Percentiles rank a stretch among this genome's conserved stretches.
phyloP scores from a whole-genome alignment of 2,329 filamentous ascomycete species.

The Fusarium coffeatum region DNA sequence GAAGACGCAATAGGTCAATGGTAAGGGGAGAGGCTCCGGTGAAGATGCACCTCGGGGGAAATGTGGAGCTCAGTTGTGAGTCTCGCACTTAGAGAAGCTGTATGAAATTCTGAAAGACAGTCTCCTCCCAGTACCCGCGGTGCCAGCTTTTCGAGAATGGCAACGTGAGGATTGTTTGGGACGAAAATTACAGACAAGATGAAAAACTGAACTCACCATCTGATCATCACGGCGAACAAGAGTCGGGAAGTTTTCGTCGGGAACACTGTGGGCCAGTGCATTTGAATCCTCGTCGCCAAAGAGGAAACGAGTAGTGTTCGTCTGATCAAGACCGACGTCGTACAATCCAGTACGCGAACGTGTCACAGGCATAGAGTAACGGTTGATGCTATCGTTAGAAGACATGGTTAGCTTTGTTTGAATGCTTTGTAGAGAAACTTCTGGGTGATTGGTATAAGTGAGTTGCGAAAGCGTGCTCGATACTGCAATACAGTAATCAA shows the following conservation, averaged over 20 bases:
- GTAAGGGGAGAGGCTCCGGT: slow-evolving; percentile 22
- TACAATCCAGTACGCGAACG: slow-evolving; percentile 74
- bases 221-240: slow-evolving; percentile 74
- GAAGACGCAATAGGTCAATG: slow-evolving; percentile 16
- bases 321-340: slow-evolving; percentile 79
- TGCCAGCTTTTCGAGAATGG: background rate
- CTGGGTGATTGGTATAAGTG: background rate
- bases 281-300: slow-evolving; percentile 81
- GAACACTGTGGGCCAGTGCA: slow-evolving; percentile 62
- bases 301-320: slow-evolving; percentile 86
- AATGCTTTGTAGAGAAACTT: background rate
- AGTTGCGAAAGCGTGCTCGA: slow-evolving; percentile 2
- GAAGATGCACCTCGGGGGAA: slow-evolving; percentile 35
- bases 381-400: slow-evolving; percentile 72
- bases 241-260: slow-evolving; percentile 89
- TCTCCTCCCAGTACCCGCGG: slow-evolving; percentile 1
- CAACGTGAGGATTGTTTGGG: background rate
- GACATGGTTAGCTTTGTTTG: slow-evolving; percentile 38
- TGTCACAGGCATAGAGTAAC: slow-evolving; percentile 93
- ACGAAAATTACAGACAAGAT: background rate
- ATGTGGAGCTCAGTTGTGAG: slow-evolving; percentile 38
- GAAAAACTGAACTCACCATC: slow-evolving; percentile 59
- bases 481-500: background rate
- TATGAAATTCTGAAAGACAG: slow-evolving; percentile 23
- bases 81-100: slow-evolving; percentile 12